A percentile compares a stretch with the other conserved stretches of the same genome.
These are phyloP conservation scores for Aspergillus sp. DNA, from an alignment of 2,329 filamentous ascomycete species.

Conservation along the genomic window DNA sequence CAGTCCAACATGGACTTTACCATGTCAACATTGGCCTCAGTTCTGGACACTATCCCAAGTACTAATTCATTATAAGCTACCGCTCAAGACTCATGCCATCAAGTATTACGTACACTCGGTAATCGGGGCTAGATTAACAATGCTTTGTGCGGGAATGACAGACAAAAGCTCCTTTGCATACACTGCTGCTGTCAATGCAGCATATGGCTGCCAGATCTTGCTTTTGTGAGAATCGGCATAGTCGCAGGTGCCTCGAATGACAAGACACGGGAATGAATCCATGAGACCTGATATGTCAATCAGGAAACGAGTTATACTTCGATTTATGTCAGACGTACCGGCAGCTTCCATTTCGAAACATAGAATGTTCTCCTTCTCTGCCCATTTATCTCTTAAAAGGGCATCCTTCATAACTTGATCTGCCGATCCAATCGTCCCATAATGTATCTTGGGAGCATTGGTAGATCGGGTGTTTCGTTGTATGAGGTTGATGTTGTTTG, in stretches of 20 bases:
- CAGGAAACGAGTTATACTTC: too few relatives aligned
- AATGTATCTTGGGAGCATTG: too few relatives aligned
- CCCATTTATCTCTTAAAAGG: background rate
- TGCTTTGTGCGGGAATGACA: background rate
- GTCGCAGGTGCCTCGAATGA: background rate
- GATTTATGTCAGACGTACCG: too few relatives aligned
- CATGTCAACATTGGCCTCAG: background rate
- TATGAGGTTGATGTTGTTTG: background rate
- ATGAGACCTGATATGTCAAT: too few relatives aligned
- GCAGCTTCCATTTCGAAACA: too few relatives aligned
- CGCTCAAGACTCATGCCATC: background rate
- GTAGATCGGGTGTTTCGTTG: background rate
- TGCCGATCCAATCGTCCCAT: slow-evolving; percentile 8
- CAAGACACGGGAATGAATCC: background rate
- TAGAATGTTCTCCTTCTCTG: background rate
- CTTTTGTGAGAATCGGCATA: background rate
- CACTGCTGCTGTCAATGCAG: background rate
- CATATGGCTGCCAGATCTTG: background rate
- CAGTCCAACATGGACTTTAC: too few relatives aligned
- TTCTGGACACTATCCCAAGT: background rate
- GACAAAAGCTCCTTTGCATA: background rate
- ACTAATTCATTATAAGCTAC: background rate
- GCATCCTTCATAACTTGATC: slow-evolving; percentile 5
- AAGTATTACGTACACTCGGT: background rate
- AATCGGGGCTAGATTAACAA: background rate